Conservation (phyloP, 2,329 filamentous ascomycete species). For the Monosporascus sp. region DNA sequence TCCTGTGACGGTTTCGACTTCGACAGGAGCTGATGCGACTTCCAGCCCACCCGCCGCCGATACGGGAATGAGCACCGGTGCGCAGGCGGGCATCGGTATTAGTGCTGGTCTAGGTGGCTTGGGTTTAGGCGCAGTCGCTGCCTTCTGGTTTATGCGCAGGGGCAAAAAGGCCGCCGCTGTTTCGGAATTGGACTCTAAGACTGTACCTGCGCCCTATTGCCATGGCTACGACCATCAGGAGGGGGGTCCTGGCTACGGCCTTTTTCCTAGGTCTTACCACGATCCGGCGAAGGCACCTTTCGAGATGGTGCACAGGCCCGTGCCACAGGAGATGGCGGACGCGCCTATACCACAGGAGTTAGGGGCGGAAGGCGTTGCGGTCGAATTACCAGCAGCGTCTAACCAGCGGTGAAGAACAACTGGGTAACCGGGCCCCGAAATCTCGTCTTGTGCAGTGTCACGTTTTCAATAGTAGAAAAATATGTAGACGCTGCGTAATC, state of each 20-base stretch:
- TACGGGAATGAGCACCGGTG: conserved; percentile 1
- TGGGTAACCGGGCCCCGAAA: too few species aligned
- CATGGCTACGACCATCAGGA: conserved; percentile 2
- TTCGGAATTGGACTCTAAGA: conserved; percentile 1
- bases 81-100: conserved; percentile 8
- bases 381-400: not conserved
- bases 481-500: too few species aligned
- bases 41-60: not conserved
- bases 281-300: not conserved
- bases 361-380: not conserved
- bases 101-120: conserved; percentile 5
- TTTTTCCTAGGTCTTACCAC: not conserved
- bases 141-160: not conserved
- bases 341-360: conserved; percentile 1
- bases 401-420: not conserved
- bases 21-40: not conserved
- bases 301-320: not conserved
- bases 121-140: conserved; percentile 1
- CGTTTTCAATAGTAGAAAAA: too few species aligned
- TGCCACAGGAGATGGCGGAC: not conserved
- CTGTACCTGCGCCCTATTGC: conserved; percentile 3
- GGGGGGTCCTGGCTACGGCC: not conserved
- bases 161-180: not conserved
- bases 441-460: too few species aligned
- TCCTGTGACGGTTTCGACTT: not conserved